phyloP scores from a whole-genome alignment of 345 rosid species.

The Stellera chamaejasme region DNA sequence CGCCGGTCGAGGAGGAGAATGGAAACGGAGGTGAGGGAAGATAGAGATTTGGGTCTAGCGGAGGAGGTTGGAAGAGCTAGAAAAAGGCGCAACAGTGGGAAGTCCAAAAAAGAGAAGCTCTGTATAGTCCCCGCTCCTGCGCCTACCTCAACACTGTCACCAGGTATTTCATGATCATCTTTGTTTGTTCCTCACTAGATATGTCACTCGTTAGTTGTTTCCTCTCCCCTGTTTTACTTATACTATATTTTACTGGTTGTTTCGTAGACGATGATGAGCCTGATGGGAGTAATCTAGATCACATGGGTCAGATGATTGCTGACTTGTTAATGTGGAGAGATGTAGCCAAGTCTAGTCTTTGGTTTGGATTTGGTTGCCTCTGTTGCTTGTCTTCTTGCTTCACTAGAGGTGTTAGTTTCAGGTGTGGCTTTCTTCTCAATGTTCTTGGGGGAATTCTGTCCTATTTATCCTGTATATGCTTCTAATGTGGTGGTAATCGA shows the following conservation, averaged over 20 bases:
- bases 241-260: background rate
- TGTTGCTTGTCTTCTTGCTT: slow-evolving; percentile 79
- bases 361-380: slow-evolving; percentile 87
- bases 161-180: slow-evolving; percentile 29
- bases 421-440: slow-evolving; percentile 29
- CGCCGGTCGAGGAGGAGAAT: slow-evolving; percentile 56
- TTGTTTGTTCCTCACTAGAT: background rate
- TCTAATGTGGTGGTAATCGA: slow-evolving; percentile 15
- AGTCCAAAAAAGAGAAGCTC: slow-evolving; percentile 70
- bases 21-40: slow-evolving; percentile 62
- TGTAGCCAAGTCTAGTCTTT: slow-evolving; percentile 72
- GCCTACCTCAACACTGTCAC: slow-evolving; percentile 35
- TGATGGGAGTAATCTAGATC: slow-evolving; percentile 44
- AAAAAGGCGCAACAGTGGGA: slow-evolving; percentile 43
- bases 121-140: slow-evolving; percentile 27
- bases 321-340: slow-evolving; percentile 86
- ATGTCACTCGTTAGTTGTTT: background rate
- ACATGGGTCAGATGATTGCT: slow-evolving; percentile 34
- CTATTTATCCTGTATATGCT: background rate
- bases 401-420: slow-evolving; percentile 62
- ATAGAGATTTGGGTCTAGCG: slow-evolving; percentile 35
- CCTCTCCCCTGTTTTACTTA: slow-evolving; percentile 1
- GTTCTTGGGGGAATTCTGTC: background rate
- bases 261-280: slow-evolving; percentile 38
- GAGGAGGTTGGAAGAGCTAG: slow-evolving; percentile 48